phyloP scores from a whole-genome alignment of 208 protist genomes.

The Leishmania lainsoni region DNA sequence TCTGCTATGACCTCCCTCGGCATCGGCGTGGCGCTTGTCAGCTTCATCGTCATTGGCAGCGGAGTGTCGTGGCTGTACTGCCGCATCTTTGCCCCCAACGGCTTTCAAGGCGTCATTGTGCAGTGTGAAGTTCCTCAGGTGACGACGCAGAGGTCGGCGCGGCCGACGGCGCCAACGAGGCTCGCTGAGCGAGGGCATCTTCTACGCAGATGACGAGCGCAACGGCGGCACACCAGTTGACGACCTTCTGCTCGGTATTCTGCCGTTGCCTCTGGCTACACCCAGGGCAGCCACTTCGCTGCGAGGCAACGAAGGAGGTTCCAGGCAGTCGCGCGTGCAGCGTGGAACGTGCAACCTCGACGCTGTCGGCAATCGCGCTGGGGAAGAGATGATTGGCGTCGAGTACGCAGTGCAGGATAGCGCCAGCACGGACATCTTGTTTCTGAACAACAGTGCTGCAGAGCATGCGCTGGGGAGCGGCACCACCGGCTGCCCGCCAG shows the following conservation, averaged over 20 bases:
- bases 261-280: slow-evolving; percentile 28
- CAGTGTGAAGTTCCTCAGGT: slow-evolving; percentile 52
- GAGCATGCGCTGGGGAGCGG: neutral
- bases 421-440: neutral
- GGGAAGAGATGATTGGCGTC: slow-evolving; percentile 13
- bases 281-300: neutral
- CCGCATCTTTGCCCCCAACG: slow-evolving; percentile 64
- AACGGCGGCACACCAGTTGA: slow-evolving; percentile 28
- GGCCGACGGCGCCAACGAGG: slow-evolving; percentile 16
- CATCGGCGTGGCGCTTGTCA: slow-evolving; percentile 61
- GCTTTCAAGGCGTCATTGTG: slow-evolving; percentile 86
- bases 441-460: slow-evolving; percentile 1
- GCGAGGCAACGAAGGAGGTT: neutral
- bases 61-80: slow-evolving; percentile 76
- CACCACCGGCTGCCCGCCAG: neutral
- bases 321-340: slow-evolving; percentile 2
- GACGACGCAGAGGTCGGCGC: slow-evolving; percentile 25
- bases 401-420: slow-evolving; percentile 9
- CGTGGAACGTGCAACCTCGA: slow-evolving; percentile 14
- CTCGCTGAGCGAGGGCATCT: slow-evolving; percentile 56
- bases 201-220: slow-evolving; percentile 45
- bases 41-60: slow-evolving; percentile 60
- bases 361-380: neutral
- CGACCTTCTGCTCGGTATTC: slow-evolving; percentile 63
- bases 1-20: slow-evolving; percentile 63